Base-by-base conservation (phyloP, 768 basidiomycete species). In the Russula olivacea region DNA sequence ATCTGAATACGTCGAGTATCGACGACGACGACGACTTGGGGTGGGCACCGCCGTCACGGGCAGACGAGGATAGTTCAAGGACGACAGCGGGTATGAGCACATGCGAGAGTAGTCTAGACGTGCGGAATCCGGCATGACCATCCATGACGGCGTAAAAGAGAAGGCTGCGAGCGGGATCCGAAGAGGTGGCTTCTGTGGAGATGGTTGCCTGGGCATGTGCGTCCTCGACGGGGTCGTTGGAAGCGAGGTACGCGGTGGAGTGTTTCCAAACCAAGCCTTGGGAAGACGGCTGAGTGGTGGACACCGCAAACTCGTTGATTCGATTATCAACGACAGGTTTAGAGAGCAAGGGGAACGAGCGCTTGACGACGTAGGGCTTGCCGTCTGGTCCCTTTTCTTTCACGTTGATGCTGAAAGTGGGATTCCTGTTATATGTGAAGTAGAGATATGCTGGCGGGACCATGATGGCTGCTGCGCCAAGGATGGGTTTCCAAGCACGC, bases 211-310 rank as follows among this genome's bases (percentile, higher is more conserved):
- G 80, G 4, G 89, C 83, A 66, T 87, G 82, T 28, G 93, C 86
- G 72, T 99, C 97, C 74, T 99, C 97, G 56, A 97, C 86, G 9
- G 93, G 91, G 63, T 89, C 83, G 70, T 99, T 99, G 3, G 93
- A 88, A 0, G 90, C 78, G 40, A 98, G 77, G 38, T 80, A 82
- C 19, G 91, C 90, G 3, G 88, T 95, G 53, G 87, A 81, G 74
- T 88, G 87, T 67, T 81, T 85, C 90, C 90, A 92, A 14, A 79
- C 74, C 57, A 83, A 74, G 19, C 86, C 84, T 38, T 77, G 78
- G 0, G 83, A 84, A 47, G 83, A 76, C 14, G 75, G 61, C 51
- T 80, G 74, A 21, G 75, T 76, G 58, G 82, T 75, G 19, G 75
- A 74, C 3, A 76, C 76, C 4, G 83, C 81, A 65, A 83, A 76